Evolutionary conservation across 2,329 filamentous ascomycete species (phyloP), one percentile per base, ranked within the genome.

Genomic region (Pseudogymnoascus sp.): DNA sequence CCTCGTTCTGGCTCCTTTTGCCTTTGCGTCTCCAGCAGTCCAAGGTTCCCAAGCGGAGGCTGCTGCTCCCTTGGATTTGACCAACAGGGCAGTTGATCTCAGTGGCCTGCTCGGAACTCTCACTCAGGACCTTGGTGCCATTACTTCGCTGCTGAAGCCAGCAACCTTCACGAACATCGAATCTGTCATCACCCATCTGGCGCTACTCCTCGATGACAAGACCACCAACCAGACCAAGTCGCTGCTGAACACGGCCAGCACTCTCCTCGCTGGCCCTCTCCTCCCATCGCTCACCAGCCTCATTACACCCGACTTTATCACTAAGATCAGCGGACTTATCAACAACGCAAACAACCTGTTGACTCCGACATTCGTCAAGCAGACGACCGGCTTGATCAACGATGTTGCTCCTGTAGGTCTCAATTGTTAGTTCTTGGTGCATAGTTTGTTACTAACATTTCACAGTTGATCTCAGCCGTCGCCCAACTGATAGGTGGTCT

Each of bases 121-220:
- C 45, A 55, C 45, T 6, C 1, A 12, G 12, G 25, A 55, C 33
- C 45, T 55, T 5, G 14, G 25, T 28, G n/a, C 45, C n/a, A 55
- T 55, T 55, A 55, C 25, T 7, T 3, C 4, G n/a, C 61, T 64
- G 5, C 61, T 64, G 14, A 40, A 62, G 6, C 45, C 62, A 9
- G 40, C 61, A 25, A 61, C 52, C 1, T 43, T 64, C 52, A 45
- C 18, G 23, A 49, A 63, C 9, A 63, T 64, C 12, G 49, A 63
- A 4, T 31, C 33, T 7, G 25, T 64, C 12, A 5, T 63, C 41
- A 37, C 38, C 16, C 41, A 63, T 25, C 4, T 40, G 14, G 49
- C 63, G 8, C 31, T 41, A 16, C n/a, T 64, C 21, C 61, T 63
- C 35, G 58, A 63, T 38, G 61, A 64, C 18, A 55, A 63, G 12